Evolutionary conservation across 1,284 basidiomycete species (phyloP).

Genomic region (Cutaneotrichosporon sp.): DNA sequence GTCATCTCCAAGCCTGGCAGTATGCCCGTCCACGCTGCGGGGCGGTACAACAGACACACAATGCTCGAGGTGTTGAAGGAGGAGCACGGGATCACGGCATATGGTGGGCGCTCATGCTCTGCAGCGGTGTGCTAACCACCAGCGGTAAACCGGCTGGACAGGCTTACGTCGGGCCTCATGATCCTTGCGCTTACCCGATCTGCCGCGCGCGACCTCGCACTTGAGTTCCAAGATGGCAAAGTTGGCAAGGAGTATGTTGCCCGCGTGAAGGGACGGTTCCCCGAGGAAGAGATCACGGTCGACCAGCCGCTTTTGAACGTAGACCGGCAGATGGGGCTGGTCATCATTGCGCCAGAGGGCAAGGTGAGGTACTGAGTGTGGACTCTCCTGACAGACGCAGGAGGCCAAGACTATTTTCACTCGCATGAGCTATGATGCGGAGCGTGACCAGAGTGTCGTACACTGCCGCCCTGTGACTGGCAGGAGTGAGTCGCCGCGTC

Average conservation of each 20-base stretch:
- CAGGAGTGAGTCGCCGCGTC: slow-evolving; percentile 60
- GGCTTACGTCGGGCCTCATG: slow-evolving; percentile 94
- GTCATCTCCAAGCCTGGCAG: slow-evolving; percentile 94
- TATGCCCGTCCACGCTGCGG: slow-evolving; percentile 84
- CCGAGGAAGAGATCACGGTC: slow-evolving; percentile 72
- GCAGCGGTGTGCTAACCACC: slow-evolving; percentile 11
- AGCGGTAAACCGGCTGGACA: slow-evolving; percentile 93
- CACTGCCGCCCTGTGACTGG: slow-evolving; percentile 83
- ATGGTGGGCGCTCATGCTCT: slow-evolving; percentile 5
- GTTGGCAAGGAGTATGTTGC: slow-evolving; percentile 90
- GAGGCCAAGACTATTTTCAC: slow-evolving; percentile 86
- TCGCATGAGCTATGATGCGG: slow-evolving; percentile 73
- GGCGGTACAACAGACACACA: slow-evolving; percentile 81
- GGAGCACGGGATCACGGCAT: slow-evolving; percentile 73
- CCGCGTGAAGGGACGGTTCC: slow-evolving; percentile 75
- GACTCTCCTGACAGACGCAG: slow-evolving; percentile 54
- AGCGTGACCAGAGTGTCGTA: slow-evolving; percentile 80
- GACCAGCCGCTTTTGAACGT: slow-evolving; percentile 86
- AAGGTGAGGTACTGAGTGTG: slow-evolving; percentile 58
- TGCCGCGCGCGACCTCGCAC: slow-evolving; percentile 66
- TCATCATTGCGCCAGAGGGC: slow-evolving; percentile 88
- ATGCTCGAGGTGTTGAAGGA: slow-evolving; percentile 79
- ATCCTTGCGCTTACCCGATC: slow-evolving; percentile 75
- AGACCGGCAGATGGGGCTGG: slow-evolving; percentile 91
- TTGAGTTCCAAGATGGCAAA: slow-evolving; percentile 73